Conservation (phyloP, 1,284 basidiomycete species). For the Chiua sp. region DNA sequence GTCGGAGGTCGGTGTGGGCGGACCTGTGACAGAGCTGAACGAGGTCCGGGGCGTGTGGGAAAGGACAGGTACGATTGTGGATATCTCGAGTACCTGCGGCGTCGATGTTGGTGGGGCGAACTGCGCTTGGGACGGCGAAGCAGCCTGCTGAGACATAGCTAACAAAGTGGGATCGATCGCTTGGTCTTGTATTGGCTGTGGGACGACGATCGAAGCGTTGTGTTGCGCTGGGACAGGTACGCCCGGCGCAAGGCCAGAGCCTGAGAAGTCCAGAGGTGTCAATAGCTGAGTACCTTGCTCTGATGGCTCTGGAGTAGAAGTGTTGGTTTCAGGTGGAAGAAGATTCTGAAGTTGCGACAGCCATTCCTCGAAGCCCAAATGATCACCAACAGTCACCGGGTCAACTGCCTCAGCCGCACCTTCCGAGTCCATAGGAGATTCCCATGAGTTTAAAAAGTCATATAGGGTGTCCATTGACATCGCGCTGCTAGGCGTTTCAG, state of each 20-base stretch:
- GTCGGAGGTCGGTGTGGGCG: constrained; percentile 36
- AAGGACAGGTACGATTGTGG: constrained; percentile 31
- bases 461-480: background rate
- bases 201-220: background rate
- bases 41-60: constrained; percentile 43
- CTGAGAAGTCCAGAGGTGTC: constrained; percentile 1
- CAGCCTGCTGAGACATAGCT: constrained; percentile 27
- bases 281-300: constrained; percentile 11
- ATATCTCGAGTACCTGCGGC: constrained; percentile 6
- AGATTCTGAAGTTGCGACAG: constrained; percentile 53
- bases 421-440: constrained; percentile 6
- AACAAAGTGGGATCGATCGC: constrained; percentile 45
- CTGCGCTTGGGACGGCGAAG: background rate
- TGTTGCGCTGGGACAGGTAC: background rate
- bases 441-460: constrained; percentile 6
- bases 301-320: constrained; percentile 11
- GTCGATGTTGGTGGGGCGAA: constrained; percentile 2
- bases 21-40: constrained; percentile 40
- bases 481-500: background rate
- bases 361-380: constrained; percentile 55
- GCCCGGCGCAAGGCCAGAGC: background rate
- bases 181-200: constrained; percentile 22
- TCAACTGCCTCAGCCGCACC: constrained; percentile 3
- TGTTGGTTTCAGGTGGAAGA: constrained; percentile 26
- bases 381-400: constrained; percentile 33